phyloP scores from a whole-genome alignment of 2,329 filamentous ascomycete species.

The Cladophialophora carrionii region DNA sequence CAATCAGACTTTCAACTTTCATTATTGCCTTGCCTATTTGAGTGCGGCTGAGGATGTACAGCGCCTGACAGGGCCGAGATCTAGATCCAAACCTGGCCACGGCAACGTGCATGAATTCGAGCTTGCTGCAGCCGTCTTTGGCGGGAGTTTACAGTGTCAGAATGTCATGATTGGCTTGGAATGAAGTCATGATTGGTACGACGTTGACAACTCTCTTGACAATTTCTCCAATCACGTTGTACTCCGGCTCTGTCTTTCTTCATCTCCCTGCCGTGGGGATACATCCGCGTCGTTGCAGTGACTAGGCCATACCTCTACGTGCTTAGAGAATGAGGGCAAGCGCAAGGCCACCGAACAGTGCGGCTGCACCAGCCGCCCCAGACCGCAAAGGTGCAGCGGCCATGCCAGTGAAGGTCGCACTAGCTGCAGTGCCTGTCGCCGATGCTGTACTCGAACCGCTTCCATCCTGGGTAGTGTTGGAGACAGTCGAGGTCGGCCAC shows the following conservation, averaged over 20 bases:
- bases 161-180: background rate
- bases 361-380: background rate
- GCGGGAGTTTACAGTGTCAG: background rate
- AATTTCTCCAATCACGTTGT: background rate
- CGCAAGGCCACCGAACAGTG: background rate
- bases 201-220: background rate
- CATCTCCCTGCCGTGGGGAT: background rate
- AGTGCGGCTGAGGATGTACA: background rate
- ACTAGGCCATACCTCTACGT: background rate
- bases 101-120: background rate
- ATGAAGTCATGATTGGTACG: background rate
- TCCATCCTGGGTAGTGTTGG: background rate
- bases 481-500: conserved; percentile 13
- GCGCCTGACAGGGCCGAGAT: background rate
- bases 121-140: background rate
- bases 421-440: background rate
- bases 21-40: conserved; percentile 5
- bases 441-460: background rate
- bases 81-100: background rate
- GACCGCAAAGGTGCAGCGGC: background rate
- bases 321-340: background rate
- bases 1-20: no score
- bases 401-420: background rate
- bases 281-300: background rate
- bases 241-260: background rate